Evolutionary conservation across 1,284 basidiomycete species (phyloP).

Genomic region (Fistulina hepatica): DNA sequence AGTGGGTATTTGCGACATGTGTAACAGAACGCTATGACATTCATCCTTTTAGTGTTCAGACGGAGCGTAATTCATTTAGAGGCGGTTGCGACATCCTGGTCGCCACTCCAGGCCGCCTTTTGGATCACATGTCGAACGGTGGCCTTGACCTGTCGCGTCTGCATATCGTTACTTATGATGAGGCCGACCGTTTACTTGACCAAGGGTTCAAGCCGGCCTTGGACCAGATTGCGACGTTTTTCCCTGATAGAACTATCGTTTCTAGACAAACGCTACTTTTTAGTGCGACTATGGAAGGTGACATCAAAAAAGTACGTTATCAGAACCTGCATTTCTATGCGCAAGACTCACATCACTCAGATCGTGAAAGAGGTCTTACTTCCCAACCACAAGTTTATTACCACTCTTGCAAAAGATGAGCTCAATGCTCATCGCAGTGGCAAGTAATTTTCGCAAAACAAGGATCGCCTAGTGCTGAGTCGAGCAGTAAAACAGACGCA

Average conservation of each 20-base stretch:
- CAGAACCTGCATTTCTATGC: not conserved
- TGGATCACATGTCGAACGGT: slow-evolving; percentile 60
- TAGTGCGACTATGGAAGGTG: slow-evolving; percentile 49
- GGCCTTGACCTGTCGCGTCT: slow-evolving; percentile 15
- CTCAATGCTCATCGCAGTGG: slow-evolving; percentile 57
- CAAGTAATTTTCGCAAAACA: slow-evolving; percentile 15
- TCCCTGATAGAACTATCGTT: slow-evolving; percentile 19
- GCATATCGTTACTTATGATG: slow-evolving; percentile 79
- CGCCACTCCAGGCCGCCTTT: slow-evolving; percentile 82
- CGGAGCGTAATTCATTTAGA: slow-evolving; percentile 19
- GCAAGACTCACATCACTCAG: not conserved
- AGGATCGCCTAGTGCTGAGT: no score
- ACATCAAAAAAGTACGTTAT: slow-evolving; percentile 24
- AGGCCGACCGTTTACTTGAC: slow-evolving; percentile 85
- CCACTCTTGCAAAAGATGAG: slow-evolving; percentile 51
- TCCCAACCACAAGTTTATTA: slow-evolving; percentile 46
- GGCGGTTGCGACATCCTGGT: slow-evolving; percentile 70
- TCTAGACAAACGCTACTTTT: slow-evolving; percentile 71
- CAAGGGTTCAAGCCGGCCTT: slow-evolving; percentile 80
- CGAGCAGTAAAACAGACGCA: slow-evolving; percentile 45
- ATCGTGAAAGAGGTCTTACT: slow-evolving; percentile 29
- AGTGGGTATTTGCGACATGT: slow-evolving; percentile 21
- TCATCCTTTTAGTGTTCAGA: slow-evolving; percentile 23
- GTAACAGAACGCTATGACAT: slow-evolving; percentile 5
- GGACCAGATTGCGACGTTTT: slow-evolving; percentile 60